Conservation (phyloP, 768 basidiomycete genomes). For the Termitomyces bulborhizus region DNA sequence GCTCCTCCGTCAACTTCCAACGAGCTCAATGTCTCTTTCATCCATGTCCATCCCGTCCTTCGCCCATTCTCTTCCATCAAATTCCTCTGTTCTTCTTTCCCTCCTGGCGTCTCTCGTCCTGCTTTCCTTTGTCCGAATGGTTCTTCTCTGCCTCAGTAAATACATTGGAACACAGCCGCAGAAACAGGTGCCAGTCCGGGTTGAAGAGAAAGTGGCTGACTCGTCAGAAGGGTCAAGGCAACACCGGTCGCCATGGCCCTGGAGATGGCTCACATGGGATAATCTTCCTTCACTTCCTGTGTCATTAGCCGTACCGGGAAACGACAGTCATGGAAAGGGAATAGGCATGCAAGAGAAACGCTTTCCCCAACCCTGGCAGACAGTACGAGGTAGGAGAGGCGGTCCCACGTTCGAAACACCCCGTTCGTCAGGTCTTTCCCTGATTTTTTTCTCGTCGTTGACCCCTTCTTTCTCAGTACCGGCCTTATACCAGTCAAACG, state of each 20-base stretch:
- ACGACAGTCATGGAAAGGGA: constrained; percentile 13
- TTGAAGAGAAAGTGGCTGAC: constrained; percentile 13
- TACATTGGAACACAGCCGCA: constrained; percentile 7
- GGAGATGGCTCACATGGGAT: constrained; percentile 19
- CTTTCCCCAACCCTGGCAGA: constrained; percentile 13
- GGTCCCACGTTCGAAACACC: constrained; percentile 23
- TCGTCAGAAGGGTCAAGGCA: constrained; percentile 5
- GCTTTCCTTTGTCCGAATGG: constrained; percentile 18
- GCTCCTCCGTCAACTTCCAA: constrained; percentile 18
- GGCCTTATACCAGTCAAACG: constrained; percentile 34
- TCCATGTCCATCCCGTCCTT: constrained; percentile 13
- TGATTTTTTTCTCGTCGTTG: not conserved
- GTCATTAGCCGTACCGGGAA: constrained; percentile 15
- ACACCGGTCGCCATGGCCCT: constrained; percentile 17
- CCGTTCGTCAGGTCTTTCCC: constrained; percentile 10
- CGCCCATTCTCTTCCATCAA: constrained; percentile 16
- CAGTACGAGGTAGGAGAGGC: constrained; percentile 13
- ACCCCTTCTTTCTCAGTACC: constrained; percentile 24
- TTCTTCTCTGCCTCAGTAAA: constrained; percentile 11
- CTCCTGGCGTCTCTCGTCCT: constrained; percentile 21
- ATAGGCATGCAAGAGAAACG: constrained; percentile 19
- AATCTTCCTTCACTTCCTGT: constrained; percentile 22
- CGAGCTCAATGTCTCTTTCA: constrained; percentile 14
- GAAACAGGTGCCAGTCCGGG: constrained; percentile 9
- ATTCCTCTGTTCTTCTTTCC: constrained; percentile 20